Conservation (phyloP, 2,329 filamentous ascomycete species). For the Trichoderma sp. region DNA sequence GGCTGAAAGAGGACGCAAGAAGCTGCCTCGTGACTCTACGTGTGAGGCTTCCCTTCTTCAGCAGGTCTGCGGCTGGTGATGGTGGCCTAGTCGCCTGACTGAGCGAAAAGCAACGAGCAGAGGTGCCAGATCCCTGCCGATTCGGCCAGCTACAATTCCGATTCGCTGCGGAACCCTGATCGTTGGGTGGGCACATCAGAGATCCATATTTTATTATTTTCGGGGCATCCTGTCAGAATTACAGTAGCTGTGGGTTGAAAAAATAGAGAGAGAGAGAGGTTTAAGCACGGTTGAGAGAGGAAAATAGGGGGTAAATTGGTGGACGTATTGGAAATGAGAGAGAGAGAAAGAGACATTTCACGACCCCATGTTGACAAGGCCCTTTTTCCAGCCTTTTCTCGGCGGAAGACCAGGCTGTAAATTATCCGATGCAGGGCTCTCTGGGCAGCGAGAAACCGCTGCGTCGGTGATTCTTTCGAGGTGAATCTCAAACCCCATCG, state of each 20-base stretch:
- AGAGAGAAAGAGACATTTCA: not conserved
- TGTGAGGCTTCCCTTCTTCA: constrained; percentile 1
- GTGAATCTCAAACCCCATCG: not conserved
- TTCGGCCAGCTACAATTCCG: constrained; percentile 18
- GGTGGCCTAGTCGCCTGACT: constrained; percentile 14
- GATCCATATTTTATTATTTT: constrained; percentile 18
- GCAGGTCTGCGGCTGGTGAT: not conserved
- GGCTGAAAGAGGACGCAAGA: not conserved
- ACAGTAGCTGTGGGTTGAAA: not conserved
- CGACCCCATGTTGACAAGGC: not conserved
- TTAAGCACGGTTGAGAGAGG: not conserved
- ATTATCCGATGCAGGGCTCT: not conserved
- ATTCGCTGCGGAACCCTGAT: constrained; percentile 8
- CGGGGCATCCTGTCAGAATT: constrained; percentile 11
- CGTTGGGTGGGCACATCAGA: constrained; percentile 5
- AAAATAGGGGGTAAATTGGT: not conserved
- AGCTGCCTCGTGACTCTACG: constrained; percentile 6
- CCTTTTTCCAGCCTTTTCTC: not conserved
- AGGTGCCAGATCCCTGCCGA: not conserved
- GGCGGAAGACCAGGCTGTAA: not conserved
- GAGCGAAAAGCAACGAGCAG: not conserved
- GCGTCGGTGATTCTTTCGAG: not conserved
- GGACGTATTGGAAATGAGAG: not conserved
- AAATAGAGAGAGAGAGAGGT: not conserved
- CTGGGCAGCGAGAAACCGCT: not conserved